Percentiles rank a stretch among this genome's conserved stretches.
Conservation (phyloP, 2,329 filamentous ascomycete genomes). For the Alternaria sp. region DNA sequence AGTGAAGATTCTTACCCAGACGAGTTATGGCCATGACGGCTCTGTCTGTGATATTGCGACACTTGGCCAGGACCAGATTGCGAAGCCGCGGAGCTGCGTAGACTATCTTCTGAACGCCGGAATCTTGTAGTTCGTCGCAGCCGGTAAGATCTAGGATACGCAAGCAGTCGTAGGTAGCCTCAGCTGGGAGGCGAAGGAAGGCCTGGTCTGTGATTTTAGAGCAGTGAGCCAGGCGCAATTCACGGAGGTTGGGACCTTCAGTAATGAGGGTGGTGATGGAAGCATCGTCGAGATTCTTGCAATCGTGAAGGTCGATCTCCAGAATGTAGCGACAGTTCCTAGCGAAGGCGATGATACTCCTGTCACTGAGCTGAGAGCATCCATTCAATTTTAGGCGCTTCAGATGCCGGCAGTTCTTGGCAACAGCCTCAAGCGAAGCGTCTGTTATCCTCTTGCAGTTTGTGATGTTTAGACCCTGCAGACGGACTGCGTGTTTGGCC, state of each 20-base stretch:
- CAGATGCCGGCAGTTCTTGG: slow-evolving; percentile 82
- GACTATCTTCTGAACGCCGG: slow-evolving; percentile 88
- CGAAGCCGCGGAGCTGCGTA: slow-evolving; percentile 84
- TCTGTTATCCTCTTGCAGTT: slow-evolving; percentile 86
- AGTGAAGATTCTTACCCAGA: slow-evolving; percentile 95
- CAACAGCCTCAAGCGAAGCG: slow-evolving; percentile 81
- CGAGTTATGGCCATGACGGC: slow-evolving; percentile 87
- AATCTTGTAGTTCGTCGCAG: slow-evolving; percentile 83
- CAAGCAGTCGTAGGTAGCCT: slow-evolving; percentile 81
- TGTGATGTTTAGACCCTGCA: slow-evolving; percentile 94
- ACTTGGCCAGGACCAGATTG: slow-evolving; percentile 94
- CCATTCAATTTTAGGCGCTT: slow-evolving; percentile 97
- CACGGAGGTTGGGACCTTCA: slow-evolving; percentile 83
- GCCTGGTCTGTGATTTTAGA: slow-evolving; percentile 85
- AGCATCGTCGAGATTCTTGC: slow-evolving; percentile 79
- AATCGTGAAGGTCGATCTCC: slow-evolving; percentile 94
- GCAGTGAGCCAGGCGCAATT: slow-evolving; percentile 87
- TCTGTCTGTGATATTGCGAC: slow-evolving; percentile 87
- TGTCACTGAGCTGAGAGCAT: slow-evolving; percentile 83
- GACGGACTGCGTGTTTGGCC: slow-evolving; percentile 79
- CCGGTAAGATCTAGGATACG: slow-evolving; percentile 94
- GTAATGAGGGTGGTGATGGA: slow-evolving; percentile 83
- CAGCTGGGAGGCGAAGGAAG: slow-evolving; percentile 78
- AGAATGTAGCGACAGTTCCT: slow-evolving; percentile 90
- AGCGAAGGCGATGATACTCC: slow-evolving; percentile 84